A percentile compares a stretch with the other conserved stretches of the same genome.
Evolutionary conservation across 73 alveolate species (phyloP).

Genomic region (Paramecium pentaurelia): DNA sequence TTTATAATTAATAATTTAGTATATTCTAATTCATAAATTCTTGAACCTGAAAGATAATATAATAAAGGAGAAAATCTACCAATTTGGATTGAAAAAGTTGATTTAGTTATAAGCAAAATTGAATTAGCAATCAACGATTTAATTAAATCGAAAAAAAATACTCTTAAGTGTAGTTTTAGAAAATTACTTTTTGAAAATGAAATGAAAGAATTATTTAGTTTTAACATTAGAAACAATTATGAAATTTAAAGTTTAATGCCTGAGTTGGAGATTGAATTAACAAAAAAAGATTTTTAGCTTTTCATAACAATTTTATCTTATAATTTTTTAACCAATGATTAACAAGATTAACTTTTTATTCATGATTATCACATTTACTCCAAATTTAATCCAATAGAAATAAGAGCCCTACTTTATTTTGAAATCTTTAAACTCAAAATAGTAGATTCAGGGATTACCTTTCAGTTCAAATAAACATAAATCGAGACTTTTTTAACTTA

Average conservation of each 20-base stretch:
- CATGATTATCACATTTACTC: not conserved
- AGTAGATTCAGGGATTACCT: not conserved
- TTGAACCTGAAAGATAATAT: not conserved
- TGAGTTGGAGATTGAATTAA: not conserved
- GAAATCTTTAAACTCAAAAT: not conserved
- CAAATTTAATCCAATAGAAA: not conserved
- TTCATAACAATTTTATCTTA: not conserved
- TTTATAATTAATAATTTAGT: not conserved
- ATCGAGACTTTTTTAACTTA: slow-evolving; percentile 8
- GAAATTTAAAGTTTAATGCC: not conserved
- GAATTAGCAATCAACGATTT: not conserved
- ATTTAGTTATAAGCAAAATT: not conserved
- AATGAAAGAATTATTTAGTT: not conserved
- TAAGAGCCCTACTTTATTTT: not conserved
- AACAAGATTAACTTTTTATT: not conserved
- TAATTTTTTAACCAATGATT: not conserved
- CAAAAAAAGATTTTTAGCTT: not conserved
- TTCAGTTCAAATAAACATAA: not conserved
- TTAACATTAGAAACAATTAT: not conserved
- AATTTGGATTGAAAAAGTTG: not conserved
- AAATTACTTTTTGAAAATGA: slow-evolving; percentile 32
- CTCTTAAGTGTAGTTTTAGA: not conserved
- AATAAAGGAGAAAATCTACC: not conserved
- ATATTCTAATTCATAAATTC: not conserved
- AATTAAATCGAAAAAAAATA: not conserved